Evolutionary conservation across 225 moss, liverwort and hornwort species (phyloP).

Genomic region (Anthoceros angustus): DNA sequence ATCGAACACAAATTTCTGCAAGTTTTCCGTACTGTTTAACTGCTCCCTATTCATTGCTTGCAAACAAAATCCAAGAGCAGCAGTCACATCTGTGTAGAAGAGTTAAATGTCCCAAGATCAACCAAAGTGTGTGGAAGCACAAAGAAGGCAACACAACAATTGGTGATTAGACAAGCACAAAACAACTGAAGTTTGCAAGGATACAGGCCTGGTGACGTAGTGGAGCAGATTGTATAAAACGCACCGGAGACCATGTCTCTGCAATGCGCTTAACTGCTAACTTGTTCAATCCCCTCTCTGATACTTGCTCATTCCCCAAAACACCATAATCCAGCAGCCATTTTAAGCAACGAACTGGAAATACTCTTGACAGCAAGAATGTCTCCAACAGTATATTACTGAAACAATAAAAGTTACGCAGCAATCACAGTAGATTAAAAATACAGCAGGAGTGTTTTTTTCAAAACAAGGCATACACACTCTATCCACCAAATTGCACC

Average conservation of each 20-base stretch:
- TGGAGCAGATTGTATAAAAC: conserved; percentile 64
- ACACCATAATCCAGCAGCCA: conserved; percentile 76
- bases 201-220: conserved; percentile 85
- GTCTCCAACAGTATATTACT: conserved; percentile 76
- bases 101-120: conserved; percentile 21
- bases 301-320: conserved; percentile 33
- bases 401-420: conserved; percentile 10
- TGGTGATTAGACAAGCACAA: neutral
- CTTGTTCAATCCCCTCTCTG: conserved; percentile 20
- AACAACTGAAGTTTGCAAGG: conserved; percentile 14
- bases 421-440: conserved; percentile 5
- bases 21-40: conserved; percentile 40
- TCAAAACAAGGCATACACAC: neutral
- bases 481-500: conserved; percentile 20
- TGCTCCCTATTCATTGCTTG: conserved; percentile 48
- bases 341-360: conserved; percentile 73
- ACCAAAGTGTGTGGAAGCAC: neutral
- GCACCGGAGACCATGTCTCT: conserved; percentile 65
- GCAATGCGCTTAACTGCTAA: conserved; percentile 48
- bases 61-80: conserved; percentile 77
- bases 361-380: conserved; percentile 54
- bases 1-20: conserved; percentile 51
- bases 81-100: conserved; percentile 61
- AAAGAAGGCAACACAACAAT: neutral
- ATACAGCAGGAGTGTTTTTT: neutral